phyloP scores from a whole-genome alignment of 176 grass and related monocot genomes.

The Alloteropsis semialata region DNA sequence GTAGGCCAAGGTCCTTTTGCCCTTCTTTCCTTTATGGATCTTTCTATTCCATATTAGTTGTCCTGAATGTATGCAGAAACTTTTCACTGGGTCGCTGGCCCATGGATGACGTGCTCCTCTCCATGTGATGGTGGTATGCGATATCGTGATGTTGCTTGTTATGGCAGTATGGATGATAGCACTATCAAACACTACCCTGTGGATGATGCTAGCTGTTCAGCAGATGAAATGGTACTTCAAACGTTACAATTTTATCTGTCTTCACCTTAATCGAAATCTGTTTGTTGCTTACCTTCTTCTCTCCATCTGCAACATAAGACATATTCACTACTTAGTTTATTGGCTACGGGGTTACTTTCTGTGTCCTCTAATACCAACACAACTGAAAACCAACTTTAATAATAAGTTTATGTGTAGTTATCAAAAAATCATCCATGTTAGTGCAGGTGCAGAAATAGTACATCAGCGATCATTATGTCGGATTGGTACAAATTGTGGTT shows the following conservation, averaged over 20 bases:
- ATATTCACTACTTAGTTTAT: neutral
- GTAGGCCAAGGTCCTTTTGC: neutral
- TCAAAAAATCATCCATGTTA: neutral
- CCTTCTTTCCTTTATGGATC: neutral
- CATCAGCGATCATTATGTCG: neutral
- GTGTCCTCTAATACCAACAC: neutral
- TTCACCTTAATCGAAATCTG: neutral
- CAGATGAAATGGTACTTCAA: conserved; percentile 54
- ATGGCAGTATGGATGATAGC: conserved; percentile 51
- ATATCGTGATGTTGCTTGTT: conserved; percentile 74
- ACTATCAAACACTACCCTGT: conserved; percentile 70
- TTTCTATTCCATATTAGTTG: neutral
- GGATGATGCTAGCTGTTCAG: conserved; percentile 71
- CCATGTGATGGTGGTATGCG: conserved; percentile 77
- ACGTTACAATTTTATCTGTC: neutral
- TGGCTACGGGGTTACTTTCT: neutral
- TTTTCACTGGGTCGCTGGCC: conserved; percentile 70
- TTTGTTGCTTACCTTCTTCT: neutral
- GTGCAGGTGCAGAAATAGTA: neutral
- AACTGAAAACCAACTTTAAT: neutral
- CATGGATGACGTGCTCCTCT: conserved; percentile 82
- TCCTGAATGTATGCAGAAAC: conserved; percentile 45
- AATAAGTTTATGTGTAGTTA: neutral
- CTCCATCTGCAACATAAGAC: neutral
- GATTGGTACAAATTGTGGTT: neutral